Base-by-base conservation (phyloP, 139 green algal genomes). In the Chlorella sp. region DNA sequence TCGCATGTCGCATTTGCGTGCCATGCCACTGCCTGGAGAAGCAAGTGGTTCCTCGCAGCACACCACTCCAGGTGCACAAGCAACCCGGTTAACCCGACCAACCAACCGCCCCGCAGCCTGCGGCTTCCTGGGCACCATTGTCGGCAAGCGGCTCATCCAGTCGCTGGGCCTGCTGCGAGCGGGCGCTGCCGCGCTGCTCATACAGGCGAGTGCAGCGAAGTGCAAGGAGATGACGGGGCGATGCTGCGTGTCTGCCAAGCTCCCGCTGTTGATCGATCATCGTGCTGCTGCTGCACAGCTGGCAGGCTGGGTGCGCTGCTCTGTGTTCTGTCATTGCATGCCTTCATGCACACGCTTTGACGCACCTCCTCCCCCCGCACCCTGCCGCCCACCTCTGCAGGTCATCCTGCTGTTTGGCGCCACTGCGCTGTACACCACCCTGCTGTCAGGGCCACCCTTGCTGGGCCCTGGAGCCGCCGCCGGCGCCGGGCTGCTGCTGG, bases 51-150 rank as follows among this genome's bases (percentile, higher is more conserved):
- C n/a, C n/a, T n/a, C n/a, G n/a, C n/a, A n/a, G n/a, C n/a, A n/a
- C n/a, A n/a, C n/a, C n/a, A n/a, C n/a, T n/a, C n/a, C n/a, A n/a
- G n/a, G n/a, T n/a, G n/a, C n/a, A n/a, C n/a, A n/a, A n/a, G 38
- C 19, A 38, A 5, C 38, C 40, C 69, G 14, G 2, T 0, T 17
- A 54, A 32, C 46, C 32, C 11, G 14, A 11, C 34, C 54, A 4
- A 30, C 36, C 51, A 20, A 60, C 9, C 36, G n/a, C 34, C 56
- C 36, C 14, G 56, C 79, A 84, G 79, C 79, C 79, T 84, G 79
- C 43, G 89, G 89, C 28, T 93, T 92, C 83, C 58, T 88, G 67
- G 89, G 89, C 58, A 90, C 88, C 7, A 87, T 87, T 74, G 41
- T 88, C 2, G 87, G 87, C 32, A 67, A 84, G 54, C 67, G 73